A percentile compares a stretch with the other conserved stretches of the same genome.
Evolutionary conservation across 2,329 filamentous ascomycete genomes (phyloP).

Genomic region (Reticulascus tulasneorum): DNA sequence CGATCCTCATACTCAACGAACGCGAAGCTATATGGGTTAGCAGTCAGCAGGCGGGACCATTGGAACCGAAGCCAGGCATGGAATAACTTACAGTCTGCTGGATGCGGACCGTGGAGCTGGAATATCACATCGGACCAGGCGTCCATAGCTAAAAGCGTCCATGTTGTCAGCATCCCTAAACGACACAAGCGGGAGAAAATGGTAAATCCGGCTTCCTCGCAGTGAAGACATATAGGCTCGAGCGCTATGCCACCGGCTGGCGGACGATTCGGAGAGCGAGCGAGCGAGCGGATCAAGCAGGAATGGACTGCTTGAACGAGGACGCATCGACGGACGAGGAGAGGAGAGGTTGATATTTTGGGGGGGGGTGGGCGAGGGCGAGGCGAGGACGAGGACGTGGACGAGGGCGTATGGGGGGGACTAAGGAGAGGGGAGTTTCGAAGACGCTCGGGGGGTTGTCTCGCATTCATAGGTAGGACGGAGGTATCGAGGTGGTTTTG

Average conservation of each 20-base stretch:
- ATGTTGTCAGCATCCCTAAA: conserved; percentile 40
- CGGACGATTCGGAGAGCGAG: conserved; percentile 6
- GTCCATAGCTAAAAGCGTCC: conserved; percentile 70
- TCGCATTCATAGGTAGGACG: conserved; percentile 35
- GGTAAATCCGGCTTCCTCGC: too few relatives aligned
- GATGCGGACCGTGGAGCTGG: conserved; percentile 90
- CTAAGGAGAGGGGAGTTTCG: conserved; percentile 26
- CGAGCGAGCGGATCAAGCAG: conserved; percentile 10
- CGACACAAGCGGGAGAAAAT: too few relatives aligned
- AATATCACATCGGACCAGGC: conserved; percentile 97
- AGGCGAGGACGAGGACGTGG: conserved; percentile 28
- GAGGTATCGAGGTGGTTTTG: conserved; percentile 41
- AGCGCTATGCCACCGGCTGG: too few relatives aligned
- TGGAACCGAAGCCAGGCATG: background rate
- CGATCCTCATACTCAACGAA: conserved; percentile 99
- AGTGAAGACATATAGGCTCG: too few relatives aligned
- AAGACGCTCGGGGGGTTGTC: conserved; percentile 26
- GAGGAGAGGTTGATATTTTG: conserved; percentile 23
- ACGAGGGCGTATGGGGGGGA: conserved; percentile 30
- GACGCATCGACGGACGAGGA: conserved; percentile 26
- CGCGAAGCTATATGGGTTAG: conserved; percentile 63
- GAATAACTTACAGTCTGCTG: conserved; percentile 82
- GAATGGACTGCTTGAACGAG: conserved; percentile 1
- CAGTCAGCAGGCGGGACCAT: background rate
- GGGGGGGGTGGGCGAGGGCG: conserved; percentile 33